Conservation (phyloP, 164 flowering plant genomes). For the Brasenia schreberi region DNA sequence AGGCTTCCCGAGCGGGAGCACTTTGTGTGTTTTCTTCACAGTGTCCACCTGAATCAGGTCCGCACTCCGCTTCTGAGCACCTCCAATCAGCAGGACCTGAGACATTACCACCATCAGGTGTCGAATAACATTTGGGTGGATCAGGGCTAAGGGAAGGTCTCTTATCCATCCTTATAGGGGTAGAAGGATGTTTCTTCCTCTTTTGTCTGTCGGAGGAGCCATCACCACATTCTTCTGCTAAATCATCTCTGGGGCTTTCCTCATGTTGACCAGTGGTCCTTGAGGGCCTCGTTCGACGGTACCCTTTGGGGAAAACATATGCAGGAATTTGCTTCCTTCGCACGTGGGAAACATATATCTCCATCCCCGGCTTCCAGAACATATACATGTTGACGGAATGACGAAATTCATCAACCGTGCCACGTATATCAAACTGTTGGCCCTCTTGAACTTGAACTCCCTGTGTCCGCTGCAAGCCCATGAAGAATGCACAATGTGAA, state of each 20-base stretch:
- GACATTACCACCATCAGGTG: not conserved
- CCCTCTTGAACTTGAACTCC: constrained; percentile 76
- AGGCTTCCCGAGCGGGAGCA: constrained; percentile 1
- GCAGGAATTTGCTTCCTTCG: constrained; percentile 74
- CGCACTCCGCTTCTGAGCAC: not conserved
- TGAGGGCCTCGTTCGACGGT: constrained; percentile 41
- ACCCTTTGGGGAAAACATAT: constrained; percentile 78
- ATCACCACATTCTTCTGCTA: constrained; percentile 12
- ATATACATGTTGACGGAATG: constrained; percentile 55
- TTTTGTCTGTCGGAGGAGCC: constrained; percentile 21
- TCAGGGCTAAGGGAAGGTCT: constrained; percentile 7
- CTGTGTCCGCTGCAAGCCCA: constrained; percentile 92
- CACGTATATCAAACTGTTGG: constrained; percentile 93
- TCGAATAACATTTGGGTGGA: not conserved
- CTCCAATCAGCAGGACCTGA: not conserved
- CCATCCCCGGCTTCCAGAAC: constrained; percentile 78
- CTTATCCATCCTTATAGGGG: constrained; percentile 2
- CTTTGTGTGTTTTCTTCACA: constrained; percentile 18
- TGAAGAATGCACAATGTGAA: constrained; percentile 72
- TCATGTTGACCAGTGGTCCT: constrained; percentile 31
- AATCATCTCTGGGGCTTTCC: constrained; percentile 20
- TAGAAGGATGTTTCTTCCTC: constrained; percentile 10
- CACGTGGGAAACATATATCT: constrained; percentile 79
- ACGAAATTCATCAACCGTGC: constrained; percentile 84
- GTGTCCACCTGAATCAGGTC: constrained; percentile 6